Evolutionary conservation across 352 stramenopile genomes (phyloP).

Genomic region (Lagenidium giganteum): DNA sequence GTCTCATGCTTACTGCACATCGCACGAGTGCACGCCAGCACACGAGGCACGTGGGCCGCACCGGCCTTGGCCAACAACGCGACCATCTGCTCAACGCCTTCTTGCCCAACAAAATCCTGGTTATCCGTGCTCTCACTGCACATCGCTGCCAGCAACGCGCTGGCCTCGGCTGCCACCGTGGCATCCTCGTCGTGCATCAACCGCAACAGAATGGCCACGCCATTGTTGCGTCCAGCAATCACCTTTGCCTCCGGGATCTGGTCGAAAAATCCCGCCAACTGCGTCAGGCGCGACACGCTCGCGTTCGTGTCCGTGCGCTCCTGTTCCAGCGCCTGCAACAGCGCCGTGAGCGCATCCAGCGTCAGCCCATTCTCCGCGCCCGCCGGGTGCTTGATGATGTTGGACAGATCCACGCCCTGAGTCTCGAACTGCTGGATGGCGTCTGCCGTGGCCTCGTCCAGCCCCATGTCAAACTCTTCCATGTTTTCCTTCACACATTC

Average conservation of each 20-base stretch:
- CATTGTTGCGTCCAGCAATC: slow-evolving; percentile 53
- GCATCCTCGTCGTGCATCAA: slow-evolving; percentile 19
- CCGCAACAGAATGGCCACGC: slow-evolving; percentile 34
- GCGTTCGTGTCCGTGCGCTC: too few species aligned
- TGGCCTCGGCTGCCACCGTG: slow-evolving; percentile 3
- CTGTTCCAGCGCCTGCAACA: slow-evolving; percentile 6
- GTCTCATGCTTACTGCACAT: slow-evolving; percentile 55
- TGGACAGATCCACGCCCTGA: slow-evolving; percentile 83
- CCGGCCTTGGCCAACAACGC: slow-evolving; percentile 8
- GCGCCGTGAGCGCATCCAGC: not conserved
- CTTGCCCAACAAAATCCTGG: slow-evolving; percentile 48
- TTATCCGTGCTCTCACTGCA: slow-evolving; percentile 51
- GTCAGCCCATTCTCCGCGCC: not conserved
- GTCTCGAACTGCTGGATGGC: slow-evolving; percentile 83
- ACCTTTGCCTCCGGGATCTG: slow-evolving; percentile 47
- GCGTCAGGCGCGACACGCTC: too few species aligned
- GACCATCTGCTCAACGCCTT: slow-evolving; percentile 30
- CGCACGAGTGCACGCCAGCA: slow-evolving; percentile 33
- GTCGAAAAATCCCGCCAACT: slow-evolving; percentile 24
- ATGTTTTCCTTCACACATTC: slow-evolving; percentile 88
- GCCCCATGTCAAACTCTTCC: slow-evolving; percentile 85
- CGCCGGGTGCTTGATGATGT: slow-evolving; percentile 58
- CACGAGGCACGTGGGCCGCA: slow-evolving; percentile 3
- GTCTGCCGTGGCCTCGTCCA: slow-evolving; percentile 72
- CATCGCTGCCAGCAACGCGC: slow-evolving; percentile 24